These are phyloP conservation scores for Parachaetomium inaequale DNA, from an alignment of 495 filamentous ascomycete species.

Conservation along the genomic window DNA sequence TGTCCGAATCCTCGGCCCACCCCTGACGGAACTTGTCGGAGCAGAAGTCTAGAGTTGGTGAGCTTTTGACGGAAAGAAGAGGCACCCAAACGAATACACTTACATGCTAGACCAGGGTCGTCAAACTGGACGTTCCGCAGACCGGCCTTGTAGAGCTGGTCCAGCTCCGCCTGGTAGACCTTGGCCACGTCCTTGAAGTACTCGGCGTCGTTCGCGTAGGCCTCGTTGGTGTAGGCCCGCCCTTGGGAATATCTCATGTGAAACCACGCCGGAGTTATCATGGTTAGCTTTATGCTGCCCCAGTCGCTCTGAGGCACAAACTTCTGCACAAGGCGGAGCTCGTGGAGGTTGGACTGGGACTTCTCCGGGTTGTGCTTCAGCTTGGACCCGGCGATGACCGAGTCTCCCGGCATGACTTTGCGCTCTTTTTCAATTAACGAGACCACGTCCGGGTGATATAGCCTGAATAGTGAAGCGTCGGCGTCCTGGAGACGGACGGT, in stretches of 20 bases:
- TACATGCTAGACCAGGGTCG: slow-evolving; percentile 73
- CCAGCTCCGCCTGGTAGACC: slow-evolving; percentile 63
- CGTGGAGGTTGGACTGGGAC: slow-evolving; percentile 64
- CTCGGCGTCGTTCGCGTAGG: slow-evolving; percentile 63
- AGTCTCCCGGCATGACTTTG: slow-evolving; percentile 69
- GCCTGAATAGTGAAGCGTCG: slow-evolving; percentile 65
- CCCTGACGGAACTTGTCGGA: slow-evolving; percentile 69
- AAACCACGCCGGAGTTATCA: slow-evolving; percentile 66
- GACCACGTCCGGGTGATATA: slow-evolving; percentile 75
- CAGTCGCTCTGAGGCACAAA: slow-evolving; percentile 56
- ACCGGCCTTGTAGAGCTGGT: slow-evolving; percentile 64
- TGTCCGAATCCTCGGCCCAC: slow-evolving; percentile 60
- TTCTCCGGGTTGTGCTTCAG: slow-evolving; percentile 63
- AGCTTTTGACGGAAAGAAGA: slow-evolving; percentile 9
- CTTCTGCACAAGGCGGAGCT: slow-evolving; percentile 62
- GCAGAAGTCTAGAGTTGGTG: slow-evolving; percentile 60
- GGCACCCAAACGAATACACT: slow-evolving; percentile 25
- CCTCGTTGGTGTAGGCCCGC: slow-evolving; percentile 60
- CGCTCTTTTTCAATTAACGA: slow-evolving; percentile 53
- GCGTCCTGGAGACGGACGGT: slow-evolving; percentile 60
- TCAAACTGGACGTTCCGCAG: slow-evolving; percentile 71
- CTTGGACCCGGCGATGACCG: slow-evolving; percentile 68
- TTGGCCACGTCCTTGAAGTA: slow-evolving; percentile 73
- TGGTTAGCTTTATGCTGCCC: slow-evolving; percentile 65
- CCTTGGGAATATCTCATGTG: slow-evolving; percentile 71